Evolutionary conservation across 768 basidiomycete genomes (phyloP).

Genomic region (Lactarius tabidus): DNA sequence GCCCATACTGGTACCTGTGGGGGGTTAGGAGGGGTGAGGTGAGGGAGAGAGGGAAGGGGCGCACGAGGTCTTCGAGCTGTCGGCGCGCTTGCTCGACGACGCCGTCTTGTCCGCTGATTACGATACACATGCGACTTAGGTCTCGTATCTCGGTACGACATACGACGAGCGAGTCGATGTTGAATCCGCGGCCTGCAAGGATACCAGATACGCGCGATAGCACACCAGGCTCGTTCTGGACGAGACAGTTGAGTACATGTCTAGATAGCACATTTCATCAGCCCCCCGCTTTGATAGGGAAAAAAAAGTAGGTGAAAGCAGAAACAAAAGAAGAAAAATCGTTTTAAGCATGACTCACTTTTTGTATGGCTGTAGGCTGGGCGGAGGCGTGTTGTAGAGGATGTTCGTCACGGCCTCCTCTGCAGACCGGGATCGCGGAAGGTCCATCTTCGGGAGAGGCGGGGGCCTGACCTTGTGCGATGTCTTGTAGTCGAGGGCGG

Average conservation of each 20-base stretch:
- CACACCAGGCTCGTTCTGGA: constrained; percentile 99
- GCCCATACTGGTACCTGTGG: constrained; percentile 97
- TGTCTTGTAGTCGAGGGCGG: constrained; percentile 89
- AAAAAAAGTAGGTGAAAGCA: neutral
- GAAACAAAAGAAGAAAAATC: too few relatives aligned
- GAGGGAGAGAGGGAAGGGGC: constrained; percentile 32
- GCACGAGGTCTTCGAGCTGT: constrained; percentile 92
- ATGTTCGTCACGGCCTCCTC: constrained; percentile 98
- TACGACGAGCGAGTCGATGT: constrained; percentile 97
- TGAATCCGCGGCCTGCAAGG: constrained; percentile 95
- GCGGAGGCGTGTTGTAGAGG: constrained; percentile 92
- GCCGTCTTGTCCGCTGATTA: constrained; percentile 93
- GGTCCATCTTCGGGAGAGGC: constrained; percentile 78
- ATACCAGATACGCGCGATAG: constrained; percentile 97
- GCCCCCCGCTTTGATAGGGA: neutral
- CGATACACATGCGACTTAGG: constrained; percentile 96
- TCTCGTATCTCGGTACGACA: constrained; percentile 97
- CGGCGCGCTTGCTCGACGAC: constrained; percentile 96
- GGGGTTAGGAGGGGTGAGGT: neutral
- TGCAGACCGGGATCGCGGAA: constrained; percentile 79
- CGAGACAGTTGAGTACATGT: constrained; percentile 94
- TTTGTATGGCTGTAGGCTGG: constrained; percentile 88
- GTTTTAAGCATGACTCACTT: constrained; percentile 50
- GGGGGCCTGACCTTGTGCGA: constrained; percentile 69
- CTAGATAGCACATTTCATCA: constrained; percentile 38